Percentiles rank a stretch among this genome's conserved stretches.
Conservation (phyloP, 2,329 filamentous ascomycete genomes). For the Fusarium sp. region DNA sequence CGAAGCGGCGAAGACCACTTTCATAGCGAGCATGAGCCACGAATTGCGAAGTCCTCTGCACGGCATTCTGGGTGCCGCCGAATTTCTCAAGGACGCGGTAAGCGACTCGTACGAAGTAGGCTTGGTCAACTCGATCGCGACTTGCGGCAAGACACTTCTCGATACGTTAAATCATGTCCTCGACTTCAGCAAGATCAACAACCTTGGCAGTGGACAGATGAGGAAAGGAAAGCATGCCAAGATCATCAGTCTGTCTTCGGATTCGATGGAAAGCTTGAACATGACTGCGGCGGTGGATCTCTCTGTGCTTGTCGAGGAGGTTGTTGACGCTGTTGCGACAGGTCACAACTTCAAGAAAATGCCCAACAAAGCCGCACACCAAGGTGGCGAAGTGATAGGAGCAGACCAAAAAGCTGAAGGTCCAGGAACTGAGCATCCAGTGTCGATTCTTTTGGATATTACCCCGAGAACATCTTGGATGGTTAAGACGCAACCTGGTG, state of each 20-base stretch:
- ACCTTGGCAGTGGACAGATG: constrained; percentile 47
- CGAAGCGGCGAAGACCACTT: constrained; percentile 67
- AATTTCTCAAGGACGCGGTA: constrained; percentile 60
- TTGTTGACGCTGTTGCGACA: constrained; percentile 55
- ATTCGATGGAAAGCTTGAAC: constrained; percentile 50
- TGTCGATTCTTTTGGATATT: constrained; percentile 65
- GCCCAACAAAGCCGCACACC: not conserved
- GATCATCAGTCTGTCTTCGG: constrained; percentile 40
- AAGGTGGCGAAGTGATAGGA: constrained; percentile 12
- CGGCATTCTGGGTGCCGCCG: constrained; percentile 65
- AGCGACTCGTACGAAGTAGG: constrained; percentile 54
- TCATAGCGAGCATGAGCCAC: constrained; percentile 70
- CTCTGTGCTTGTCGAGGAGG: constrained; percentile 53
- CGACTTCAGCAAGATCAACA: constrained; percentile 58
- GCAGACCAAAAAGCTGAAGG: constrained; percentile 11
- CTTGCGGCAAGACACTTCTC: constrained; percentile 61
- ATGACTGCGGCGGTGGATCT: constrained; percentile 51
- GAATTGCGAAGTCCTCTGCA: constrained; percentile 68
- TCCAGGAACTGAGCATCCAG: constrained; percentile 42
- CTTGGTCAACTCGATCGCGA: constrained; percentile 59
- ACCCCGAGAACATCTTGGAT: constrained; percentile 60
- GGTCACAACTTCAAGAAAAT: constrained; percentile 53
- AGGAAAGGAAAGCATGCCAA: constrained; percentile 38
- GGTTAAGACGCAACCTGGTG: constrained; percentile 66
- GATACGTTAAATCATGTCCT: constrained; percentile 64